Base-by-base conservation (phyloP, 371 early-diverging fungal genomes). In the Circinella umbellata region DNA sequence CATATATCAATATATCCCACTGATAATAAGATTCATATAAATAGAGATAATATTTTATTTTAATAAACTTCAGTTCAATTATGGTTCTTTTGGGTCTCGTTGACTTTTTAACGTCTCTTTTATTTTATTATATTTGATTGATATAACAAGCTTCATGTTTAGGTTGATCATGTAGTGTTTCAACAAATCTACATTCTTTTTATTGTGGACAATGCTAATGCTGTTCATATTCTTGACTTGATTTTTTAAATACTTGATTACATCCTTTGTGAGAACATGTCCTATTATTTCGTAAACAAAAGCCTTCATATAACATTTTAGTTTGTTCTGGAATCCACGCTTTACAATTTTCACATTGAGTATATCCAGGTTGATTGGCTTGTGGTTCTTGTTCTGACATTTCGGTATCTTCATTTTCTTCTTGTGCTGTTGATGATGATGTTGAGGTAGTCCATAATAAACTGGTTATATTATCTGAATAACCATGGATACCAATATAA, bases 71-170 rank as follows among this genome's bases (percentile, higher is more conserved):
- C n/a, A n/a, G n/a, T n/a, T n/a, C n/a, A n/a, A n/a, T n/a, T n/a
- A n/a, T n/a, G n/a, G n/a, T n/a, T n/a, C n/a, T n/a, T n/a, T n/a
- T n/a, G n/a, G n/a, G n/a, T n/a, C n/a, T n/a, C n/a, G n/a, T n/a
- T n/a, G n/a, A n/a, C n/a, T n/a, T n/a, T n/a, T n/a, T n/a, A n/a
- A n/a, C n/a, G n/a, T n/a, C n/a, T n/a, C n/a, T n/a, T n/a, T n/a
- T n/a, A n/a, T n/a, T n/a, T n/a, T n/a, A n/a, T n/a, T n/a, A n/a
- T n/a, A n/a, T n/a, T n/a, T n/a, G n/a, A n/a, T n/a, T n/a, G n/a
- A n/a, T n/a, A n/a, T n/a, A n/a, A n/a, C n/a, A n/a, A n/a, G n/a
- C 73, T 49, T 76, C 65, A 72, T 96, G 97, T 70, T 96, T 96
- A 17, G 77, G 75, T 42, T 77, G 77, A 37, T 85, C 86, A n/a